Conservation (phyloP, 1,139 yeast species). For the Debaryomycetaceae sp. region DNA sequence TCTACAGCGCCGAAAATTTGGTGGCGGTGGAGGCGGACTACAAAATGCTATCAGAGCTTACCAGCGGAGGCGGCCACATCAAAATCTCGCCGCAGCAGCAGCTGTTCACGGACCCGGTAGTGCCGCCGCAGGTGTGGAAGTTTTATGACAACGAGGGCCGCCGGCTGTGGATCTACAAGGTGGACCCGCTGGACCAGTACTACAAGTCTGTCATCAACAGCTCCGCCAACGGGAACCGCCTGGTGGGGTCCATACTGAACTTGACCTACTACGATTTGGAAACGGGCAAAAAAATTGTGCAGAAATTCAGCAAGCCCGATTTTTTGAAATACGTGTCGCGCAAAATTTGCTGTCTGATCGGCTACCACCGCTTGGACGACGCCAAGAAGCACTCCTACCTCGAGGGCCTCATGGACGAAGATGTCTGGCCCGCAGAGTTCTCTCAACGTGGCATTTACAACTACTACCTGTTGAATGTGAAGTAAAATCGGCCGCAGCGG, state of each 20-base stretch:
- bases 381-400: constrained; percentile 29
- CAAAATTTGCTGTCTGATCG: constrained; percentile 56
- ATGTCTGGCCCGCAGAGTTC: constrained; percentile 60
- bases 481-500: constrained; percentile 16
- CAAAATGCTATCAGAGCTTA: constrained; percentile 35
- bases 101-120: constrained; percentile 20
- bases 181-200: constrained; percentile 32
- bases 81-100: constrained; percentile 27
- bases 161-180: constrained; percentile 75
- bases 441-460: constrained; percentile 70
- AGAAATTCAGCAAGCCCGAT: constrained; percentile 51
- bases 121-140: constrained; percentile 43
- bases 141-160: constrained; percentile 63
- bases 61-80: constrained; percentile 32
- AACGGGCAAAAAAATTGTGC: constrained; percentile 62
- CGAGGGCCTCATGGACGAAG: constrained; percentile 30
- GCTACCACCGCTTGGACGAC: constrained; percentile 40
- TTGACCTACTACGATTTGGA: constrained; percentile 55
- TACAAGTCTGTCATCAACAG: constrained; percentile 27
- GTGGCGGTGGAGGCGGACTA: constrained; percentile 40
- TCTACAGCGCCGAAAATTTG: constrained; percentile 20
- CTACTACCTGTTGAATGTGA: constrained; percentile 54
- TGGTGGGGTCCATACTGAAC: constrained; percentile 18
- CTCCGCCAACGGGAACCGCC: constrained; percentile 4
- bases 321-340: constrained; percentile 61